phyloP scores from a whole-genome alignment of 306 rosid genomes.

The Acacia confusa region DNA sequence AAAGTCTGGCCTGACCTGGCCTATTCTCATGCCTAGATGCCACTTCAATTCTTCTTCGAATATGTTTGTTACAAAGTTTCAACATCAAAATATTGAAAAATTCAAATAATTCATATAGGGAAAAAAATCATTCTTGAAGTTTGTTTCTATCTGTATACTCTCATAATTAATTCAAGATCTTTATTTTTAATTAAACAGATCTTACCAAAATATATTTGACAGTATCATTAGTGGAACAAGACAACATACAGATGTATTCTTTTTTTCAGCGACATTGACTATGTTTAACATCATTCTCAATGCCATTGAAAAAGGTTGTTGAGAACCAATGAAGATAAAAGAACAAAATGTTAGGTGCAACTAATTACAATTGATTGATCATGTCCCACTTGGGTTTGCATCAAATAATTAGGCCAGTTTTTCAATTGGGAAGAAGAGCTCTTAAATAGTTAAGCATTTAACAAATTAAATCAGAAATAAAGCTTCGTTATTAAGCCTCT shows the following conservation, averaged over 20 bases:
- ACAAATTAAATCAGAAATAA: background rate
- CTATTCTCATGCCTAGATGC: too few species aligned
- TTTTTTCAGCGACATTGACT: constrained; percentile 21
- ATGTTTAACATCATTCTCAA: background rate
- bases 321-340: background rate
- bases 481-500: background rate
- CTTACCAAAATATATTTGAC: background rate
- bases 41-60: too few species aligned
- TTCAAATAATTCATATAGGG: background rate
- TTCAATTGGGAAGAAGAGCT: background rate
- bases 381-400: background rate
- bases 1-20: too few species aligned
- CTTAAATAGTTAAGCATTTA: background rate
- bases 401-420: background rate
- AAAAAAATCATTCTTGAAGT: background rate
- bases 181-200: background rate
- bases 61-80: too few species aligned
- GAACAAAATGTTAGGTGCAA: constrained; percentile 3
- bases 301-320: background rate
- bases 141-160: background rate
- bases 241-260: background rate
- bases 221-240: constrained; percentile 12
- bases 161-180: background rate
- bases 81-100: too few species aligned
- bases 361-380: background rate